Conservation (phyloP, 305 asterid species). For the Solanum chacoense region DNA sequence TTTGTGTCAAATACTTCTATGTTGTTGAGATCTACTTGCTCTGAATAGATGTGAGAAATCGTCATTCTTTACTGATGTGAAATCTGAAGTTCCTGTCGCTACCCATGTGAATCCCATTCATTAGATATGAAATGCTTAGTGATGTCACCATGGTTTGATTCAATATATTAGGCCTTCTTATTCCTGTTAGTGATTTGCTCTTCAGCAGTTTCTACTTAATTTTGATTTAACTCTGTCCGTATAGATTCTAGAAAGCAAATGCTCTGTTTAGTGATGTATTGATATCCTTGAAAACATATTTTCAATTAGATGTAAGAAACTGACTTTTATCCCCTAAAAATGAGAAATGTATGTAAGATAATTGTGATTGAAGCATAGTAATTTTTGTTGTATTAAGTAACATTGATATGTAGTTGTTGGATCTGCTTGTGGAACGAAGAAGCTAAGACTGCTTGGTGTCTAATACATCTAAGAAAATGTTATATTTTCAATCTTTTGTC, state of each 20-base stretch:
- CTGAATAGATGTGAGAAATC: neutral
- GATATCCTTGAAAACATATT: neutral
- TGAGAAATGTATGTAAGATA: neutral
- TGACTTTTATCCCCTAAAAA: neutral
- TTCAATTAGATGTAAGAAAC: neutral
- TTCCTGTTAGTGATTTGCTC: neutral
- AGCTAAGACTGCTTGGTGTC: neutral
- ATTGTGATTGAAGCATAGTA: neutral
- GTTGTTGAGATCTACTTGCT: neutral
- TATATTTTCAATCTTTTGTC: neutral
- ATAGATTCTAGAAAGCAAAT: neutral
- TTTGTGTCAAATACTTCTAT: neutral
- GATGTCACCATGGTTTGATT: neutral
- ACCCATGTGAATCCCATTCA: neutral
- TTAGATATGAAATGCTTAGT: neutral
- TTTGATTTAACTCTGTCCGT: neutral
- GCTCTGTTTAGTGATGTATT: neutral
- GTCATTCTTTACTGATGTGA: neutral
- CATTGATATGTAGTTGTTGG: neutral
- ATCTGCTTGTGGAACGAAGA: neutral
- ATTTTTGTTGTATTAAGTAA: neutral
- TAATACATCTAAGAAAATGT: neutral
- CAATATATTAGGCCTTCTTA: neutral
- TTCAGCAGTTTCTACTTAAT: neutral
- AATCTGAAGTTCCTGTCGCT: neutral